phyloP scores from a whole-genome alignment of 1,284 basidiomycete species.

The Gomphus bonarii region DNA sequence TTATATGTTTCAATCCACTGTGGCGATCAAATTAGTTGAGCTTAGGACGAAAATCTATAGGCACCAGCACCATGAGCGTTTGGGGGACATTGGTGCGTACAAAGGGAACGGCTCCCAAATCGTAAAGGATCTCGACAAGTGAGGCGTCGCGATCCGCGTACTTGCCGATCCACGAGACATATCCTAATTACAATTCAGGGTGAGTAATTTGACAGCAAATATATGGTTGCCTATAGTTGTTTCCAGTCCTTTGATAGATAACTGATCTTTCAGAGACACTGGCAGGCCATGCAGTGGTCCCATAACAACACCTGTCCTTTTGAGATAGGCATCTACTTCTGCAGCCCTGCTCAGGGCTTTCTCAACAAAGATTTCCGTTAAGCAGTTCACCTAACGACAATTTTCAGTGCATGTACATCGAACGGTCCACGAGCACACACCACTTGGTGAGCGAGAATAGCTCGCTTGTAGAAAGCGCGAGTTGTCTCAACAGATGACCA shows the following conservation, averaged over 20 bases:
- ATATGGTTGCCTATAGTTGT: conserved; percentile 37
- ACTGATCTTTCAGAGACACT: conserved; percentile 55
- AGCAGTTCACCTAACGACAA: conserved; percentile 45
- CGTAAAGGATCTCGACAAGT: conserved; percentile 47
- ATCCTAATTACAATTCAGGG: conserved; percentile 31
- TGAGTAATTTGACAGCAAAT: too few relatives aligned
- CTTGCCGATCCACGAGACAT: conserved; percentile 54
- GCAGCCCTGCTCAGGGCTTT: conserved; percentile 46
- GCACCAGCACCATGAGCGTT: conserved; percentile 39
- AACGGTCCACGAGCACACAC: conserved; percentile 30
- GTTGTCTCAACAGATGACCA: conserved; percentile 62
- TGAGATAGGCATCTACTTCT: conserved; percentile 46
- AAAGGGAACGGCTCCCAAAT: conserved; percentile 56
- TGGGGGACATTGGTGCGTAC: conserved; percentile 69
- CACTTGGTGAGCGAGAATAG: conserved; percentile 72
- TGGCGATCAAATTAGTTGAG: not conserved
- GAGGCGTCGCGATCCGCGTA: conserved; percentile 42
- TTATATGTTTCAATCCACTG: conserved; percentile 57
- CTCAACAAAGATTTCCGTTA: conserved; percentile 61
- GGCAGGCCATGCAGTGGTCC: conserved; percentile 58
- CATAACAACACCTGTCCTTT: conserved; percentile 34
- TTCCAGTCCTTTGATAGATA: conserved; percentile 47
- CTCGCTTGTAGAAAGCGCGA: conserved; percentile 70
- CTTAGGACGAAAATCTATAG: not conserved
- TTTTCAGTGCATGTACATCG: not conserved